Base-by-base conservation (phyloP, 2,329 filamentous ascomycete genomes). In the Aspergillus hiratsukae region DNA sequence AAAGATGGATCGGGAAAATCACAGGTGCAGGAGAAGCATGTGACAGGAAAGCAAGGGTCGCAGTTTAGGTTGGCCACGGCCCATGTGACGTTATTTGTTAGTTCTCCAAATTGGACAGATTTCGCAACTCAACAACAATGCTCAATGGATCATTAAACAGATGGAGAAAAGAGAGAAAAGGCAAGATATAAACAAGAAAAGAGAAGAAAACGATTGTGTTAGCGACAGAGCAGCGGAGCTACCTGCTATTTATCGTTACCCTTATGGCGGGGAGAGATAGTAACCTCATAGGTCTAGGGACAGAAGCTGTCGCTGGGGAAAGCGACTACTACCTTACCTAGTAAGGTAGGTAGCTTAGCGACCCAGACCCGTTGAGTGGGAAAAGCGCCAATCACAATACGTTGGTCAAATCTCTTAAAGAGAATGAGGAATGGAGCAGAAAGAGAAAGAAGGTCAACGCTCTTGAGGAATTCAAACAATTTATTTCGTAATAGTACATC, bases 21-120 rank as follows among this genome's bases (percentile, higher is more conserved):
- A 54, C 28, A 48, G 37, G 52, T 31, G 21, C 28, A 48, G 51
- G 37, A 58, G 23, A n/a, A 57, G 57, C 61, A 64, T 66, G 62
- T 66, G 61, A 64, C 58, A 58, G 53, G 37, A 28, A 41, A 23
- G 49, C 21, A 29, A 53, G 48, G 31, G 54, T 48, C 51, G 43
- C 31, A 51, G 4, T 49, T 51, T 55, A 59, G 53, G 64, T 63
- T 59, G 60, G 62, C 40, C 50, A 49, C 27, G 48, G 52, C 51
- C 52, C 54, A 52, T 52, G 46, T 49, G 56, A 58, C 41, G 25
- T 7, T 8, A 23, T 17, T 51, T 41, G 28, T 43, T 45, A 23
- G 19, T 23, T 19, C 8, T 14, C 43, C 10, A 46, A 25, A n/a
- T 23, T 27, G 21, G 14, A 37, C 6, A 37, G 31, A 37, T 37